Evolutionary conservation across 768 basidiomycete species (phyloP).

Genomic region (Trametes villosa): DNA sequence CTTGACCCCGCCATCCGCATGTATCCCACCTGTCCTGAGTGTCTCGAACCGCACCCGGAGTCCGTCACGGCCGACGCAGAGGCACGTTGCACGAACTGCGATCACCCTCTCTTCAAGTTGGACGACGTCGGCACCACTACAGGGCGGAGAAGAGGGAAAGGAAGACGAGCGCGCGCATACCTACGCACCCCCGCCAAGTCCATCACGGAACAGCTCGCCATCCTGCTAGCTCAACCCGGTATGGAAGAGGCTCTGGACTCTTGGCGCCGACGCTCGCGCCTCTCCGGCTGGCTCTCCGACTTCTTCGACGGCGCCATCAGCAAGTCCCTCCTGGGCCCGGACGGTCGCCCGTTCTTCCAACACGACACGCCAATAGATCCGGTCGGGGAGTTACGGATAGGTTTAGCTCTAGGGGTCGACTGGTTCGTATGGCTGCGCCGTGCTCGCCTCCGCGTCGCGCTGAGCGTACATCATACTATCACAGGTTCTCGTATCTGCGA

Average conservation of each 20-base stretch:
- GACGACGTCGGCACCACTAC: not conserved
- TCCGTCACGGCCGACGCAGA: not conserved
- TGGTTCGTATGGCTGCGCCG: constrained; percentile 26
- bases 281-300: constrained; percentile 25
- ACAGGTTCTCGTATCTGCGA: constrained; percentile 42
- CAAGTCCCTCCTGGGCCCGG: constrained; percentile 27
- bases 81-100: not conserved
- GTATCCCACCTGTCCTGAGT: not conserved
- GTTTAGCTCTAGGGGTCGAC: constrained; percentile 35
- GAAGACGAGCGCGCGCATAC: constrained; percentile 3
- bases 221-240: constrained; percentile 25
- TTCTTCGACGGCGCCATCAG: constrained; percentile 37
- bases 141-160: not conserved
- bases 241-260: constrained; percentile 31
- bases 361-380: constrained; percentile 12
- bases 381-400: constrained; percentile 35
- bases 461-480: not conserved
- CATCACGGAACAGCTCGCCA: constrained; percentile 22
- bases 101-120: not conserved
- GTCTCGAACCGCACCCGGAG: not conserved
- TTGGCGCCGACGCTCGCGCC: constrained; percentile 12
- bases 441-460: not conserved
- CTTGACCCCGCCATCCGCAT: not conserved
- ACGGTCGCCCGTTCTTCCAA: constrained; percentile 37
- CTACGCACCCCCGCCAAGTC: constrained; percentile 14